phyloP scores from a whole-genome alignment of 1,139 yeast genomes.

The Nakaseomyces nivariensis region DNA sequence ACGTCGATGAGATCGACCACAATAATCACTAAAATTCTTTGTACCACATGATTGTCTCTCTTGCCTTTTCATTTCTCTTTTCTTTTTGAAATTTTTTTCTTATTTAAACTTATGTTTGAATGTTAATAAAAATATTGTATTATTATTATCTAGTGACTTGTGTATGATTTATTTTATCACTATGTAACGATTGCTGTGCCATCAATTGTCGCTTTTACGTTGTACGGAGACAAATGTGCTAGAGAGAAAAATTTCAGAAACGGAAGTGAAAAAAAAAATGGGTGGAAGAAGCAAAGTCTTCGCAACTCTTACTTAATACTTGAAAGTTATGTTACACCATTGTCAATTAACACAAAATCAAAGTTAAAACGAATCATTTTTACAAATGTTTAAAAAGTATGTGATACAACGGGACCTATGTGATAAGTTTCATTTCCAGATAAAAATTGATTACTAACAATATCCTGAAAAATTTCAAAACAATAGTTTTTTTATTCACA shows the following conservation, averaged over 20 bases:
- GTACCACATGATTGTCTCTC: not conserved
- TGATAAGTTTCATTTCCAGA: not conserved
- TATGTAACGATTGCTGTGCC: not conserved
- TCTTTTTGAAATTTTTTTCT: too few species aligned
- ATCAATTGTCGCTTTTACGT: not conserved
- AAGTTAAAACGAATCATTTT: not conserved
- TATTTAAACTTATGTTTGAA: too few species aligned
- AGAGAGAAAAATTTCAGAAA: not conserved
- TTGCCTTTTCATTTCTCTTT: not conserved
- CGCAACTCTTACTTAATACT: too few species aligned
- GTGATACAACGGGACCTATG: not conserved
- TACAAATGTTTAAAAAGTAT: slow-evolving; percentile 12
- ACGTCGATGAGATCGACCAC: not conserved
- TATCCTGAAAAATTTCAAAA: not conserved
- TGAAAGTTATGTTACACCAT: too few species aligned
- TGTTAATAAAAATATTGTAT: not conserved
- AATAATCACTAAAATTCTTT: not conserved
- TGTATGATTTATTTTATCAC: too few species aligned
- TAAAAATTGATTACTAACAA: not conserved
- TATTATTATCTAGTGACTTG: not conserved
- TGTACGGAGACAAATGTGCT: not conserved
- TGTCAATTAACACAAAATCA: not conserved
- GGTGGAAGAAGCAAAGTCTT: too few species aligned
- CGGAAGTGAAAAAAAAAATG: not conserved
- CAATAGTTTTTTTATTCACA: too few species aligned